Evolutionary conservation across 352 stramenopile genomes (phyloP).

Genomic region (Blastocystis sp.): DNA sequence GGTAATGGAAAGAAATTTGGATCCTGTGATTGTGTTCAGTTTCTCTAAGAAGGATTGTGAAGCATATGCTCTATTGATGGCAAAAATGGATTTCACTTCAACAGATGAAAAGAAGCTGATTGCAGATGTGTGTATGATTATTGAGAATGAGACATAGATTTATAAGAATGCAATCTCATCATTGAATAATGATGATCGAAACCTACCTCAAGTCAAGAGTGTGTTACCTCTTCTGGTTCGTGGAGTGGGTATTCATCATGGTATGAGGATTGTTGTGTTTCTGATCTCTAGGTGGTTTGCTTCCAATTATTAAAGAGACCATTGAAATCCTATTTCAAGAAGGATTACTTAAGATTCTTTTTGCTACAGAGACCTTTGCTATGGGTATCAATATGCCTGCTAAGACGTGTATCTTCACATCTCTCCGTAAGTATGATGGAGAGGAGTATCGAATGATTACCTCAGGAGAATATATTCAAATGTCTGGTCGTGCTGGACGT

Average conservation of each 20-base stretch:
- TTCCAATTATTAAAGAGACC: constrained; percentile 98
- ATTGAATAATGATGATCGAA: constrained; percentile 88
- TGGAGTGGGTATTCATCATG: constrained; percentile 99
- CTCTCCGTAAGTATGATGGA: constrained; percentile 87
- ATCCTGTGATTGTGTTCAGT: constrained; percentile 97
- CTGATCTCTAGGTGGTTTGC: constrained; percentile 80
- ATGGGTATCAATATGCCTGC: constrained; percentile 99
- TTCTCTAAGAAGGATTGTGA: constrained; percentile 98
- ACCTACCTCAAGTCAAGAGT: constrained; percentile 90
- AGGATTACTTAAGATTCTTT: constrained; percentile 94
- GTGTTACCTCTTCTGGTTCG: constrained; percentile 89
- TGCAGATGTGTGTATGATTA: constrained; percentile 70
- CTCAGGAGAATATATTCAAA: constrained; percentile 88
- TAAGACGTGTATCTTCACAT: constrained; percentile 96
- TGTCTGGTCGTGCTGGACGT: constrained; percentile 89
- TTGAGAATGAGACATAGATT: constrained; percentile 68
- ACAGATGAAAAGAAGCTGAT: constrained; percentile 94
- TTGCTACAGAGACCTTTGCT: constrained; percentile 91
- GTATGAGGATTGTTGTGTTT: constrained; percentile 65
- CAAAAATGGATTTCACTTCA: constrained; percentile 83
- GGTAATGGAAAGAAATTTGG: constrained; percentile 87
- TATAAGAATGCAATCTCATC: constrained; percentile 96
- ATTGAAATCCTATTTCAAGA: constrained; percentile 86
- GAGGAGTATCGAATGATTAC: constrained; percentile 90
- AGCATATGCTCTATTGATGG: constrained; percentile 70